Evolutionary conservation across 2,329 filamentous ascomycete species (phyloP).

Genomic region (Pestalotiopsis sp.): DNA sequence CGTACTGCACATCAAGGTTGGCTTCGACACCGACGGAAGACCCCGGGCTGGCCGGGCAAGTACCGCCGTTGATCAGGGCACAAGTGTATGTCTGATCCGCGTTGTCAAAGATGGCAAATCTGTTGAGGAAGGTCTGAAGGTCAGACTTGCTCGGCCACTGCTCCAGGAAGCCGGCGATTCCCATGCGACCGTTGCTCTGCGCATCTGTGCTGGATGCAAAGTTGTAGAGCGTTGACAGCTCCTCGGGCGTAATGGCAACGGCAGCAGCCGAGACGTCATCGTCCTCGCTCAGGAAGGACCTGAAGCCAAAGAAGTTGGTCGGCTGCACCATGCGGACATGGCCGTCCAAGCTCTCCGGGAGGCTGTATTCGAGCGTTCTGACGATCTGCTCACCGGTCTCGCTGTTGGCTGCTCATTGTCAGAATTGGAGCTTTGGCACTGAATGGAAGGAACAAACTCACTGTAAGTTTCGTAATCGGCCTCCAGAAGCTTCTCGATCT

Average conservation of each 20-base stretch:
- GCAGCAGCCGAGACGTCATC: not conserved
- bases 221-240: conserved; percentile 7
- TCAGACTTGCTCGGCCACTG: conserved; percentile 7
- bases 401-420: not conserved
- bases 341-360: conserved; percentile 1
- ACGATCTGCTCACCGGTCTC: conserved; percentile 6
- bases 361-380: conserved; percentile 7
- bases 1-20: conserved; percentile 16
- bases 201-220: not conserved
- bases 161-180: conserved; percentile 10
- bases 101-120: conserved; percentile 4
- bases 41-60: not conserved
- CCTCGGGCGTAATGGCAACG: not conserved
- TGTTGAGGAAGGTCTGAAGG: conserved; percentile 3
- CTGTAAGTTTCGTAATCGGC: conserved; percentile 13
- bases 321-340: conserved; percentile 11
- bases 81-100: conserved; percentile 7
- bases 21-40: conserved; percentile 14
- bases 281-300: not conserved
- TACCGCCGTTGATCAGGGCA: conserved; percentile 12
- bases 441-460: not conserved
- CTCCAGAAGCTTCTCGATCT: conserved; percentile 10
- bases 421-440: not conserved
- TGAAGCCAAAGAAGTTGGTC: conserved; percentile 13
- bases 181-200: conserved; percentile 4